These are phyloP conservation scores for Vitis labrusca DNA, from an alignment of 164 flowering plant species.

Conservation along the genomic window DNA sequence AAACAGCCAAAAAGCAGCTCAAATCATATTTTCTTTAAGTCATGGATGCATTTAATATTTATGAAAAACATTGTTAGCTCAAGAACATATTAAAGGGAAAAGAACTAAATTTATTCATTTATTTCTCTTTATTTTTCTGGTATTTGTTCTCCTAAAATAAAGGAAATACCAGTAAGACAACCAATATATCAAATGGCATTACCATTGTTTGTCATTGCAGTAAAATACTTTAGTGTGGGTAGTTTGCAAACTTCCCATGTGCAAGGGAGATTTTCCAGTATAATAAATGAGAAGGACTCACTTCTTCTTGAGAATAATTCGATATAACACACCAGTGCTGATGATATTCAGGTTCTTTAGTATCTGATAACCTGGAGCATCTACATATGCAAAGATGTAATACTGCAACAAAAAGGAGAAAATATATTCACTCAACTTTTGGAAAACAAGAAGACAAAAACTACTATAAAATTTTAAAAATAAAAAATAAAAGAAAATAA, in stretches of 20 bases:
- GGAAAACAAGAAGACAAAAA: not conserved
- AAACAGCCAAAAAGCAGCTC: no score
- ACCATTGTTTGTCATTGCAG: not conserved
- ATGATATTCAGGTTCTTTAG: constrained; percentile 90
- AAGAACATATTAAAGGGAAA: no score
- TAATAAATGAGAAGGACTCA: constrained; percentile 25
- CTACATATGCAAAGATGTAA: constrained; percentile 97
- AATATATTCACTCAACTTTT: constrained; percentile 4
- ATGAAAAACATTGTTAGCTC: no score
- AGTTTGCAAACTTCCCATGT: not conserved
- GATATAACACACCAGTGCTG: constrained; percentile 92
- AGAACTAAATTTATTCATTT: no score
- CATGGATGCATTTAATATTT: no score
- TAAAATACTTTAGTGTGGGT: no score
- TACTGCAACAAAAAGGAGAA: constrained; percentile 58
- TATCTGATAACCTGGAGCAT: constrained; percentile 98
- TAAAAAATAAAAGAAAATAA: not conserved
- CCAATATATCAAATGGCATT: not conserved
- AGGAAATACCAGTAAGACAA: not conserved
- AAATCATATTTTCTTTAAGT: no score
- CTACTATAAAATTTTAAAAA: not conserved
- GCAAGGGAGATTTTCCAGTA: not conserved
- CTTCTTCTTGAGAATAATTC: constrained; percentile 90
- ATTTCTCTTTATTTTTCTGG: no score
- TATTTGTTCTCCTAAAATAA: not conserved